phyloP scores from a whole-genome alignment of 768 basidiomycete species.

The Rhodotorula diobovata region DNA sequence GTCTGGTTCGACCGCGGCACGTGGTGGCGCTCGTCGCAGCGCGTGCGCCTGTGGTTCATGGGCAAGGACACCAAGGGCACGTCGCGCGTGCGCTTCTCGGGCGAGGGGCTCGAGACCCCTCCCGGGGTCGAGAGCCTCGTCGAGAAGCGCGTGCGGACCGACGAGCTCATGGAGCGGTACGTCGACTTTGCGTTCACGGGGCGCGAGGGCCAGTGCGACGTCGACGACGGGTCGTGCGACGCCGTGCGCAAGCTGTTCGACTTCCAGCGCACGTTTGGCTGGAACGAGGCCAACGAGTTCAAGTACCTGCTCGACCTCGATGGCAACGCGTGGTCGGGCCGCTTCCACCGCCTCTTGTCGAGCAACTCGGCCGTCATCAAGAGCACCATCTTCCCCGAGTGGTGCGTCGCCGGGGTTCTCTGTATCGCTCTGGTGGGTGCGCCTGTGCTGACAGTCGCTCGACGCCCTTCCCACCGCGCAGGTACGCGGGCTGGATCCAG shows the following conservation, averaged over 20 bases:
- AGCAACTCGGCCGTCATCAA: slow-evolving; percentile 50
- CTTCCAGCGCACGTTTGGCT: slow-evolving; percentile 71
- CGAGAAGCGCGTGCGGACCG: slow-evolving; percentile 33
- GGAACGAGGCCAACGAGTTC: slow-evolving; percentile 80
- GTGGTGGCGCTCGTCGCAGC: slow-evolving; percentile 56
- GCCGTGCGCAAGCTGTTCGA: slow-evolving; percentile 45
- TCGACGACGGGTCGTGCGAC: slow-evolving; percentile 59
- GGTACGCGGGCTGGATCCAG: slow-evolving; percentile 83
- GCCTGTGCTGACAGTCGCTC: neutral
- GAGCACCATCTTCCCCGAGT: slow-evolving; percentile 46
- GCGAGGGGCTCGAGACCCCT: slow-evolving; percentile 28
- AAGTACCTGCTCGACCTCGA: slow-evolving; percentile 88
- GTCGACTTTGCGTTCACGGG: slow-evolving; percentile 87
- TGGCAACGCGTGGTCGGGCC: slow-evolving; percentile 54
- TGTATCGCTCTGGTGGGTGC: neutral
- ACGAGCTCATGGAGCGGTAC: slow-evolving; percentile 63
- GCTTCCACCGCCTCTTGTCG: slow-evolving; percentile 42
- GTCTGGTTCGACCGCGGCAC: slow-evolving; percentile 54
- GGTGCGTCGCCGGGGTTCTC: slow-evolving; percentile 46
- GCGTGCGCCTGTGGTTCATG: slow-evolving; percentile 51
- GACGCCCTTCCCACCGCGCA: slow-evolving; percentile 68
- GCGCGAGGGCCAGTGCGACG: slow-evolving; percentile 65
- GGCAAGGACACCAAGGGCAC: slow-evolving; percentile 35
- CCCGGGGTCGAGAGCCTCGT: slow-evolving; percentile 28
- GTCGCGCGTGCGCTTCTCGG: slow-evolving; percentile 33